phyloP scores from a whole-genome alignment of 176 grass and related monocot genomes.

The Zea luxurians region DNA sequence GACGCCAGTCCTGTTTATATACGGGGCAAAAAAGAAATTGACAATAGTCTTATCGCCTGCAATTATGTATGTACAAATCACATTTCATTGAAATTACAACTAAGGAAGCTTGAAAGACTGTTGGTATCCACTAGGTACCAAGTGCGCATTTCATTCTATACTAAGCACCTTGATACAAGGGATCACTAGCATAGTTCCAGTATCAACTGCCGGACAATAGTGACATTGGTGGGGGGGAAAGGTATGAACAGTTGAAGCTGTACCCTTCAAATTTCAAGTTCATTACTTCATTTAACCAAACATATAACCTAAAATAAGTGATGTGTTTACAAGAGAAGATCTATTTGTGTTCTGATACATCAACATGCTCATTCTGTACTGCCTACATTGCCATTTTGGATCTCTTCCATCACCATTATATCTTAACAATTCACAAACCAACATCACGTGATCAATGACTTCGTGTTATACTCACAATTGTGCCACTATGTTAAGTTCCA shows the following conservation, averaged over 20 bases:
- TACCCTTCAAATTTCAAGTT: background rate
- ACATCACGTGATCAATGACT: background rate
- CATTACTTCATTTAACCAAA: background rate
- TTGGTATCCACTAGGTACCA: background rate
- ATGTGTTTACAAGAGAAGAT: slow-evolving; percentile 7
- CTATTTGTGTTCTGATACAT: background rate
- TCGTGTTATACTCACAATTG: background rate
- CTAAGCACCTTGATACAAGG: slow-evolving; percentile 14
- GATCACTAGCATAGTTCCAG: slow-evolving; percentile 3
- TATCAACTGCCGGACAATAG: background rate
- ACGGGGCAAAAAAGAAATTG: slow-evolving; percentile 3
- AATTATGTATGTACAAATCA: background rate
- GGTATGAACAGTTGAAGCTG: background rate
- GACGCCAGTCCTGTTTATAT: slow-evolving; percentile 1
- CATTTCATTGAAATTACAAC: background rate
- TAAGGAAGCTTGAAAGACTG: background rate
- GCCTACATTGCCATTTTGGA: background rate
- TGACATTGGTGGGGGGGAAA: background rate
- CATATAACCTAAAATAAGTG: background rate
- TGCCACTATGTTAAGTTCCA: background rate
- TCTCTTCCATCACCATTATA: background rate
- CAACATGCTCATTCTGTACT: background rate
- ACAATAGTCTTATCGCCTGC: background rate
- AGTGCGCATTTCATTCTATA: slow-evolving; percentile 14
- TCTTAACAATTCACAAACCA: slow-evolving; percentile 9